Evolutionary conservation across 495 filamentous ascomycete genomes (phyloP), one percentile per base, ranked within the genome.

Genomic region (Parachaetomium inaequale): DNA sequence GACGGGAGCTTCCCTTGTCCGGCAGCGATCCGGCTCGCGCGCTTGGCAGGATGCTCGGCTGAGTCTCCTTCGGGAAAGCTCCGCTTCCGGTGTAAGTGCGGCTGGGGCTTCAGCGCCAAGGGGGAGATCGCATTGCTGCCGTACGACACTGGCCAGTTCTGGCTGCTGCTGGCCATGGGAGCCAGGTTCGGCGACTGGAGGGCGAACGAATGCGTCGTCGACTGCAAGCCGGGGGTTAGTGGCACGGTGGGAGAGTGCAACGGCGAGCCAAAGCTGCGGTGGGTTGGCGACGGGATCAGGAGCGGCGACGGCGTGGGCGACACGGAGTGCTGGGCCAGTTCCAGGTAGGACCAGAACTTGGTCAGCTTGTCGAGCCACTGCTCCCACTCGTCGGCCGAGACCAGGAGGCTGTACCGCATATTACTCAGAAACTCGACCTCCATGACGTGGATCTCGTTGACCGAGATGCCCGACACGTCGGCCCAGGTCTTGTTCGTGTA

Each of bases 401-500:
- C 89, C 70, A 91, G 88, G 1, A 99, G 80, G 64, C 88, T 91
- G 72, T 99, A 99, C 68, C 92, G 86, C 85, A 99, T 94, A 71
- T 99, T 98, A 80, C 94, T 96, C 60, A 99, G 81, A 68, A 99
- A 99, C 73, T 99, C 95, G 0, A 99, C 95, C 72, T 99, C 95
- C 95, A 99, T 99, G 42, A 97, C 86, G 70, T 99, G 95, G 45
- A 99, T 96, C 75, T 99, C 95, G 56, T 86, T 86, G 14, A 98
- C 95, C 4, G 89, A 88, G 61, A 99, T 96, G 19, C 91, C 88
- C 26, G 95, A 97, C 46, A 99, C 95, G 67, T 99, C 95, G 15
- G 95, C 94, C 95, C 95, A 99, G 2, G 95, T 98, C 80, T 98
- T 96, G 80, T 99, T 99, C 55, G 95, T 98, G 75, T 98, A 99